Evolutionary conservation across 176 grass and related monocot species (phyloP), one percentile per base, ranked within the genome.

Genomic region (Cocos nucifera): DNA sequence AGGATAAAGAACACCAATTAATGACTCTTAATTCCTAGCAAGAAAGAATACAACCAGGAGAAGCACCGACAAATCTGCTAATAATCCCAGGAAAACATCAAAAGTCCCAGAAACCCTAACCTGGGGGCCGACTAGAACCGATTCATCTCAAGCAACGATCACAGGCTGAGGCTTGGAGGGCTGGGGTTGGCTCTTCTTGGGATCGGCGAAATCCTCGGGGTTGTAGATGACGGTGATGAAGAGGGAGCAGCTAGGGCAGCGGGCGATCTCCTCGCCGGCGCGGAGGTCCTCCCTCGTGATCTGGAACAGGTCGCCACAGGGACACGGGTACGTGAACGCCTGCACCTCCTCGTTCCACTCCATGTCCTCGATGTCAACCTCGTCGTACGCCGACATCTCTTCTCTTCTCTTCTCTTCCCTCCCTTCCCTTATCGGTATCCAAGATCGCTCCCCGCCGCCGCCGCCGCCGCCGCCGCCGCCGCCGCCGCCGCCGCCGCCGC

Each of bases 281-380:
- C 92, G 83, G 75, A 96, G 92, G 69, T 96, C 92, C 53, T 83
- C 83, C 44, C 81, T 82, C 15, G 92, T 82, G 65, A 96, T 97
- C 72, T 90, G 87, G 73, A 97, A 97, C 56, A 97, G 78, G 62
- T 97, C 92, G 27, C 92, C 92, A 73, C 92, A 97, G 39, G 92
- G 92, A 73, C 92, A 91, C 19, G 83, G 92, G 87, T 97, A 97
- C 64, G 92, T 91, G 78, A 87, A 97, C 24, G 84, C 80, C 62
- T 61, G 69, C 6, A 91, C 78, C 60, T 97, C 87, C 44, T 73
- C 78, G 72, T 21, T 82, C 92, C 92, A 97, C 68, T 97, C 92
- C 92, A 97, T 91, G 69, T 97, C 92, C 84, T 97, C 92, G 81
- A 97, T 91, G 78, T 97, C 92, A 69, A 97, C 92, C 27, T 97